These are phyloP conservation scores for Pyropia yezoensis DNA, from an alignment of 23 red algal species.

Conservation along the genomic window DNA sequence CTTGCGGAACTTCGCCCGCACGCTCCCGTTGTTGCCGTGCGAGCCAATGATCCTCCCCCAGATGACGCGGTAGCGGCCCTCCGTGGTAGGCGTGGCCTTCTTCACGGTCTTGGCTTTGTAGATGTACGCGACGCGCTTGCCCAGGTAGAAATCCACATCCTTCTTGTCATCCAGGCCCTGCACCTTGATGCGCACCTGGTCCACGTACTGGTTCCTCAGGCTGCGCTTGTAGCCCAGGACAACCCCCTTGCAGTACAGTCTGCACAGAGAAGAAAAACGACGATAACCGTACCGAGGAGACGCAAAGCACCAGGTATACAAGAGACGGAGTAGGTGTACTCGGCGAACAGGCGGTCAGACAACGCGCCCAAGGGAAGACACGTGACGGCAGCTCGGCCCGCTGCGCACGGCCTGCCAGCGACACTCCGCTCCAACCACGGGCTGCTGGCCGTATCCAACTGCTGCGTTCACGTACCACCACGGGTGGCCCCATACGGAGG, in stretches of 20 bases:
- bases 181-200: constrained; percentile 80
- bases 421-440: no score
- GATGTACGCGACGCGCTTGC: constrained; percentile 96
- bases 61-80: constrained; percentile 77
- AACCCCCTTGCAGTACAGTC: constrained; percentile 88
- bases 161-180: constrained; percentile 81
- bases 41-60: constrained; percentile 96
- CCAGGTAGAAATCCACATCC: constrained; percentile 75
- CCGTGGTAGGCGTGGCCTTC: constrained; percentile 33
- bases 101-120: constrained; percentile 76
- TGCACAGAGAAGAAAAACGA: background rate
- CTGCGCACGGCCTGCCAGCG: no score
- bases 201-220: constrained; percentile 65
- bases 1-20: constrained; percentile 82
- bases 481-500: no score
- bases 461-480: no score
- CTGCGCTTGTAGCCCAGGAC: constrained; percentile 85
- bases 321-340: no score
- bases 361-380: no score
- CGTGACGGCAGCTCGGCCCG: no score
- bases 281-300: no score
- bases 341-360: no score
- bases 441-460: no score
- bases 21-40: constrained; percentile 80
- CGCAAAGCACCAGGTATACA: no score